Evolutionary conservation across 176 grass and related monocot species (phyloP), one percentile per base, ranked within the genome.

Genomic region (Coix lacrymajobi): DNA sequence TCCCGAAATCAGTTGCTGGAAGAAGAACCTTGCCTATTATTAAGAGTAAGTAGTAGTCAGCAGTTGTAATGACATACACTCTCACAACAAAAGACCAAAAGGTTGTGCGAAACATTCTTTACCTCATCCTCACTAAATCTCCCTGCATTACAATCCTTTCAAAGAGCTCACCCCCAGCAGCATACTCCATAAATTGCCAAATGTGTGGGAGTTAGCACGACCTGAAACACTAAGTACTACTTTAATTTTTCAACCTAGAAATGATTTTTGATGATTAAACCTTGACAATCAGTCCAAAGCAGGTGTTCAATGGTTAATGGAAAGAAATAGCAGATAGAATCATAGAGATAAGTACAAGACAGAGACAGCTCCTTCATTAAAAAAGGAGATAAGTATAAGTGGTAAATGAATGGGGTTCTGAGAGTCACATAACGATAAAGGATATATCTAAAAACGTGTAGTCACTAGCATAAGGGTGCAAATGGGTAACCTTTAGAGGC

Each of bases 141-240:
- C 57, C 95, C 94, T 5, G 88, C 92, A 34, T 77, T 97, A 68
- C 94, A 97, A 97, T 97, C 76, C 92, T 92, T 84, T 91, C 92
- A 81, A 97, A 97, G 28, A 97, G 83, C 83, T 97, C 95, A 45
- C 90, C 95, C 5, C 95, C 90, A 66, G 92, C 79, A 74, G 95
- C 95, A 94, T 97, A 97, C 69, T 97, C 95, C 95, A 97, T 97
- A 46, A 97, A 97, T 97, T 66, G 92, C 95, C 56, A 97, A 89
- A 92, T 97, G 95, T 41, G 95, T 94, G 9, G 90, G 95, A 75
- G 95, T 94, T 83, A 97, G 87, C 81, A 94, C 81, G 0, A 97
- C 95, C 95, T 97, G 86, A 83, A 92, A 92, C 85, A 49, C 24
- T 84, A 86, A 60, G 31, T 75, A 38, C 44, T 46, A 79, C n/a